Evolutionary conservation across 2,329 filamentous ascomycete species (phyloP).

Genomic region (Cordyceps sp.): DNA sequence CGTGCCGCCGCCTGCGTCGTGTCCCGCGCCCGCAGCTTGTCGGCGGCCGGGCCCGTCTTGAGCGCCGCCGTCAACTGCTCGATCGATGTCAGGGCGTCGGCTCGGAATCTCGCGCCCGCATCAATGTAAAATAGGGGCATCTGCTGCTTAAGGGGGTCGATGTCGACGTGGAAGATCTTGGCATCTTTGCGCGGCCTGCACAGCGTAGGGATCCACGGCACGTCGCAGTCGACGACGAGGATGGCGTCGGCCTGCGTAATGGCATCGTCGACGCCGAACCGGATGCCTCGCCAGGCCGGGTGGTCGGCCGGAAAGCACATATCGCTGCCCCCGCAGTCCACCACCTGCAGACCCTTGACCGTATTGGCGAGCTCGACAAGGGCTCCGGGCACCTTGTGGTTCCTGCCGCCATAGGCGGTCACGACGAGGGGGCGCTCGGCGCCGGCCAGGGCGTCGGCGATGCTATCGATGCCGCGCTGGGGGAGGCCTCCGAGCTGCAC

Average conservation of each 20-base stretch:
- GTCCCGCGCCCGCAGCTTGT: slow-evolving; percentile 16
- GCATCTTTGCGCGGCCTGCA: slow-evolving; percentile 36
- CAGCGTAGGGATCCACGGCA: slow-evolving; percentile 81
- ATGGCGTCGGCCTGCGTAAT: slow-evolving; percentile 72
- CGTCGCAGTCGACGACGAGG: slow-evolving; percentile 73
- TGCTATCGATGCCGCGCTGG: slow-evolving; percentile 32
- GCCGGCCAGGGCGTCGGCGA: slow-evolving; percentile 44
- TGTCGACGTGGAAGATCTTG: slow-evolving; percentile 45
- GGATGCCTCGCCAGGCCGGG: slow-evolving; percentile 49
- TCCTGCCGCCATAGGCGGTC: slow-evolving; percentile 55
- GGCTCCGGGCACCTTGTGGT: slow-evolving; percentile 42
- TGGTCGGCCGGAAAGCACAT: slow-evolving; percentile 68
- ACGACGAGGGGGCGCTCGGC: slow-evolving; percentile 54
- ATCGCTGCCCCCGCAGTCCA: slow-evolving; percentile 64
- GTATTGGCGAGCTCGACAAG: slow-evolving; percentile 52
- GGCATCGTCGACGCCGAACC: slow-evolving; percentile 56
- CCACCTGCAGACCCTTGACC: slow-evolving; percentile 50
- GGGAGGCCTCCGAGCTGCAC: slow-evolving; percentile 48
- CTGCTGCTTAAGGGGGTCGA: slow-evolving; percentile 51
- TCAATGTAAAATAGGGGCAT: slow-evolving; percentile 61
- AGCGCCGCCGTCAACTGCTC: slow-evolving; percentile 53
- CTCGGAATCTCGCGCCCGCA: slow-evolving; percentile 47
- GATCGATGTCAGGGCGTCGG: slow-evolving; percentile 47
- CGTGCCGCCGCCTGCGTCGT: slow-evolving; percentile 15
- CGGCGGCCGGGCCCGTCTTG: slow-evolving; percentile 23